A percentile compares a stretch with the other conserved stretches of the same genome.
These are phyloP conservation scores for Lachnellula willkommii DNA, from an alignment of 2,329 filamentous ascomycete species.

Conservation along the genomic window DNA sequence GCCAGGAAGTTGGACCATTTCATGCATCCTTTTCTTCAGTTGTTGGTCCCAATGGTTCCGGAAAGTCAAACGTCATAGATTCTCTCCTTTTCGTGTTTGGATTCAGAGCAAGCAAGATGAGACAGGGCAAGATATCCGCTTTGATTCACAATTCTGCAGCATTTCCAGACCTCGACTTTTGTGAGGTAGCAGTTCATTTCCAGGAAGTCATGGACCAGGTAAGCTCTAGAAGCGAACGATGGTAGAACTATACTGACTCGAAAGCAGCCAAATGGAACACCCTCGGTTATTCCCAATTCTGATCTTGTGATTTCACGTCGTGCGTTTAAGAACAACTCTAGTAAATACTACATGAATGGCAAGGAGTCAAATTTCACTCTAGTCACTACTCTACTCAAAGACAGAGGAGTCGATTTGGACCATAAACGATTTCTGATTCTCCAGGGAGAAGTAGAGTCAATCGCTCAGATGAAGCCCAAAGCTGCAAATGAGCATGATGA, in stretches of 20 bases:
- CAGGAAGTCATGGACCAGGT: conserved; percentile 86
- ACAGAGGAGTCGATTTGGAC: conserved; percentile 87
- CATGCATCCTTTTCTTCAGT: conserved; percentile 97
- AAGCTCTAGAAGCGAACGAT: conserved; percentile 32
- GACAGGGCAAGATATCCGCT: conserved; percentile 96
- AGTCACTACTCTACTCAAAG: conserved; percentile 80
- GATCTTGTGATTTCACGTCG: conserved; percentile 81
- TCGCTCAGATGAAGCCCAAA: conserved; percentile 98
- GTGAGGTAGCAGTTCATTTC: conserved; percentile 95
- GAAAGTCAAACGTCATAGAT: conserved; percentile 98
- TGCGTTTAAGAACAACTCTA: conserved; percentile 96
- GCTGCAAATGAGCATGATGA: conserved; percentile 93
- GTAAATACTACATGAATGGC: conserved; percentile 95
- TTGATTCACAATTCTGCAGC: conserved; percentile 95
- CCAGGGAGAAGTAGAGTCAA: conserved; percentile 96
- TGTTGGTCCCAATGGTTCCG: conserved; percentile 94
- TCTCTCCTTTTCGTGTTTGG: conserved; percentile 98
- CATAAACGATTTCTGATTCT: conserved; percentile 97
- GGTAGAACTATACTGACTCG: conserved; percentile 7
- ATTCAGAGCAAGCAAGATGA: conserved; percentile 98
- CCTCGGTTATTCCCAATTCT: conserved; percentile 75
- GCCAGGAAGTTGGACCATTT: conserved; percentile 93
- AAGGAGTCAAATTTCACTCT: conserved; percentile 86
- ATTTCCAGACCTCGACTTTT: conserved; percentile 77
- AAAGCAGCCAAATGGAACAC: conserved; percentile 60